Conservation (phyloP, 208 protist species). For the Novymonas esmeraldas region DNA sequence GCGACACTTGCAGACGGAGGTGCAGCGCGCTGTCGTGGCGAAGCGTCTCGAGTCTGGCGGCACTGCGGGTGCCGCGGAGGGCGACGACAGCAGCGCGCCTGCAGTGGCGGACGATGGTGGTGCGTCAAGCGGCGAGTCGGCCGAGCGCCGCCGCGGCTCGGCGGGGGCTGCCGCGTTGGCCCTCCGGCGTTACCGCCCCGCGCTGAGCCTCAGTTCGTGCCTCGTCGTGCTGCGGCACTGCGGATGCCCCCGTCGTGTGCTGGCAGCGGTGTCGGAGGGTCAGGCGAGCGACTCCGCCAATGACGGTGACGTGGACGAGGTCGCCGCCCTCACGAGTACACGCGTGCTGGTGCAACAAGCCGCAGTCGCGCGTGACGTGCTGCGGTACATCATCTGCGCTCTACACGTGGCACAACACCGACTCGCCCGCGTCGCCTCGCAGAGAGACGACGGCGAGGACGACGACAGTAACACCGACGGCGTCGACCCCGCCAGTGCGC, state of each 20-base stretch:
- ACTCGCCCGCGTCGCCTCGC: background rate
- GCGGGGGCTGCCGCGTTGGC: background rate
- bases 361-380: conserved; percentile 26
- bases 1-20: conserved; percentile 7
- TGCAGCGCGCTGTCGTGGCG: conserved; percentile 15
- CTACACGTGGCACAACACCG: conserved; percentile 27
- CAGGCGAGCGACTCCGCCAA: background rate
- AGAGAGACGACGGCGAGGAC: background rate
- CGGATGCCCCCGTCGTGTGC: background rate
- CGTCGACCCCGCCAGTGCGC: background rate
- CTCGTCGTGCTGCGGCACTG: conserved; percentile 29
- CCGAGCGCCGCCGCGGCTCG: too few species aligned
- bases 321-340: too few species aligned
- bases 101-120: background rate
- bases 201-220: conserved; percentile 36
- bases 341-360: conserved; percentile 1
- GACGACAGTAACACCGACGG: background rate
- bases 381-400: conserved; percentile 38
- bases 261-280: conserved; percentile 3
- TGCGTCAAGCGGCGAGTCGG: background rate
- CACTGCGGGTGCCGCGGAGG: background rate
- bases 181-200: conserved; percentile 20
- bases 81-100: too few species aligned
- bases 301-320: background rate
- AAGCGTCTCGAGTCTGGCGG: background rate